These are phyloP conservation scores for Globisporangium cystogenes DNA, from an alignment of 352 stramenopile species.

Conservation along the genomic window DNA sequence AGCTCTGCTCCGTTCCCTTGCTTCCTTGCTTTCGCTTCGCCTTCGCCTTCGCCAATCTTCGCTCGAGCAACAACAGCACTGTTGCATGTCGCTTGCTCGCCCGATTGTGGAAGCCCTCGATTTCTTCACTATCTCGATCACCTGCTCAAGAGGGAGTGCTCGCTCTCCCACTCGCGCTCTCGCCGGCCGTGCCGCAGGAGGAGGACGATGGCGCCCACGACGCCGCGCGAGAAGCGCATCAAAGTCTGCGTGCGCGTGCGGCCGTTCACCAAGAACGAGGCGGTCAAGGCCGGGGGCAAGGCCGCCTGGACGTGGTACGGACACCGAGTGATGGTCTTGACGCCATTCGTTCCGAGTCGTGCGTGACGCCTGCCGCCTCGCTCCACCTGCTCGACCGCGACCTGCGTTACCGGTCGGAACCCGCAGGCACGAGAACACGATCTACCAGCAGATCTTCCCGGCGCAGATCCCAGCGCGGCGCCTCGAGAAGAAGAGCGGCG, in stretches of 20 bases:
- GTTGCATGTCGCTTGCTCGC: too few relatives aligned
- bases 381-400: too few relatives aligned
- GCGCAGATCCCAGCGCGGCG: conserved; percentile 42
- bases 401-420: too few relatives aligned
- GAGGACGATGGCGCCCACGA: conserved; percentile 7
- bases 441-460: conserved; percentile 86
- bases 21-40: too few relatives aligned
- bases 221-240: conserved; percentile 58
- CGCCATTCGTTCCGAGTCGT: too few relatives aligned
- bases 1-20: too few relatives aligned
- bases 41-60: too few relatives aligned
- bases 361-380: too few relatives aligned
- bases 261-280: conserved; percentile 71
- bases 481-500: conserved; percentile 21
- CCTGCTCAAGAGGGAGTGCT: too few relatives aligned
- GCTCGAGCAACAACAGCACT: too few relatives aligned
- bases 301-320: conserved; percentile 76
- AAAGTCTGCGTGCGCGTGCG: conserved; percentile 74
- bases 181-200: background rate
- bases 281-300: conserved; percentile 61
- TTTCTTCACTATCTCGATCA: too few relatives aligned
- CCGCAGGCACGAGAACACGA: conserved; percentile 76
- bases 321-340: background rate
- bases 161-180: background rate
- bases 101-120: too few relatives aligned